phyloP scores from a whole-genome alignment of 306 rosid genomes.

The Vigna reflexopilosa region DNA sequence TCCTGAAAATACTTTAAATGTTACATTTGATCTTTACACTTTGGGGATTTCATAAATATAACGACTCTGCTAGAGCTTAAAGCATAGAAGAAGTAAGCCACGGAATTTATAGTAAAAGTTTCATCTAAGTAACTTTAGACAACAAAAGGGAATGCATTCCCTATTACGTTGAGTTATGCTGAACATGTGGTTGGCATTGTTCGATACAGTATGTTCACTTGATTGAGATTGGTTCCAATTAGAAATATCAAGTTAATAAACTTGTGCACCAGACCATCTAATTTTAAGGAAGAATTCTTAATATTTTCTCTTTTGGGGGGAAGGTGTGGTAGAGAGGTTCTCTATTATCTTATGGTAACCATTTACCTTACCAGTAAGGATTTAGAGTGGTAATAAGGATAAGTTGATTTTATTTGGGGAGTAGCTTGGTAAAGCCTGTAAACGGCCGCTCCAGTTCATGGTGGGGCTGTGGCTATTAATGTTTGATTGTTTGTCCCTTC shows the following conservation, averaged over 20 bases:
- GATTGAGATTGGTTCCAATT: constrained; percentile 4
- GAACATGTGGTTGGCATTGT: constrained; percentile 7
- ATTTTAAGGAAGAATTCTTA: constrained; percentile 1
- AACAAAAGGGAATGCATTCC: constrained; percentile 9
- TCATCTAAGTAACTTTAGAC: constrained; percentile 11
- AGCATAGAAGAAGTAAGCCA: background rate
- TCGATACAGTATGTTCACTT: constrained; percentile 32
- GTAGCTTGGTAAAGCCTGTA: constrained; percentile 22
- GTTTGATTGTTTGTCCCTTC: background rate
- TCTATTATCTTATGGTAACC: background rate
- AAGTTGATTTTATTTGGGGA: constrained; percentile 17
- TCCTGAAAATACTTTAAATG: constrained; percentile 18
- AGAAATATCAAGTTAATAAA: constrained; percentile 4
- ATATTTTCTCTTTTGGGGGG: constrained; percentile 2
- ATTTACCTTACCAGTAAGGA: background rate
- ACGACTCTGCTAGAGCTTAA: background rate
- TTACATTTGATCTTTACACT: constrained; percentile 22
- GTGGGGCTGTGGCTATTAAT: background rate
- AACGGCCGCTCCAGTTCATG: background rate
- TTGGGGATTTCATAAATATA: constrained; percentile 23
- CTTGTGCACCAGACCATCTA: constrained; percentile 13
- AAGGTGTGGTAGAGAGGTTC: constrained; percentile 1
- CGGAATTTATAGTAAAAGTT: background rate
- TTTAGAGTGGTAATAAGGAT: background rate
- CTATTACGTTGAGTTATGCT: constrained; percentile 8